phyloP scores from a whole-genome alignment of 352 stramenopile species.

The Peronospora farinosa region DNA sequence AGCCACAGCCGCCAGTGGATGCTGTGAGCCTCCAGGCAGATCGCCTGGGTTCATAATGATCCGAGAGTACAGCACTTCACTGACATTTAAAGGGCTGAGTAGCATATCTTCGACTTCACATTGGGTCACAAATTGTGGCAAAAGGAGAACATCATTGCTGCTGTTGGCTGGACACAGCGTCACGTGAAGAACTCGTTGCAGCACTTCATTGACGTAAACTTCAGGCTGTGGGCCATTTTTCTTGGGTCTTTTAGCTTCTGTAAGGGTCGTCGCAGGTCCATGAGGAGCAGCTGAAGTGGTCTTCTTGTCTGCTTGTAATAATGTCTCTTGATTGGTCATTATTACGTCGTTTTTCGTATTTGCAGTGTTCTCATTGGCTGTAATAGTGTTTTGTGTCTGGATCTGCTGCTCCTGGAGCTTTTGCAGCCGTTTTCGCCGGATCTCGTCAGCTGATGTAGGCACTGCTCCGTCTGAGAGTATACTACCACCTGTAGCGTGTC shows the following conservation, averaged over 20 bases:
- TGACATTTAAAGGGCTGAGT: conserved; percentile 36
- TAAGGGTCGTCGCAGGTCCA: neutral
- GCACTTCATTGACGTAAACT: conserved; percentile 71
- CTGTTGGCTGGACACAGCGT: conserved; percentile 37
- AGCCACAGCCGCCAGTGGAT: conserved; percentile 48
- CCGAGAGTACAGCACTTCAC: conserved; percentile 70
- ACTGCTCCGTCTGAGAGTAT: conserved; percentile 17
- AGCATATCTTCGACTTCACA: conserved; percentile 23
- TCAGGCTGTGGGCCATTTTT: conserved; percentile 32
- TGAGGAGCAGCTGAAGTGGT: neutral
- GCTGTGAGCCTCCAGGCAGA: conserved; percentile 44
- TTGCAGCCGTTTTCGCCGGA: conserved; percentile 56
- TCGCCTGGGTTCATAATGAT: conserved; percentile 48
- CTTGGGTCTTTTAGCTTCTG: conserved; percentile 34
- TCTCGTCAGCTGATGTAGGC: conserved; percentile 39
- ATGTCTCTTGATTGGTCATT: conserved; percentile 19
- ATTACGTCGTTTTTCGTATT: conserved; percentile 11
- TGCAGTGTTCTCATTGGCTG: conserved; percentile 17
- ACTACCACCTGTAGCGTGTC: conserved; percentile 11
- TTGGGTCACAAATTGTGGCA: conserved; percentile 31
- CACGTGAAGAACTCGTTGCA: conserved; percentile 59
- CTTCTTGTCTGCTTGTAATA: conserved; percentile 14
- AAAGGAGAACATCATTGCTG: conserved; percentile 29
- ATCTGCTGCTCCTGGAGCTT: conserved; percentile 44
- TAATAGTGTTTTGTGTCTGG: conserved; percentile 15